Evolutionary conservation across 306 rosid species (phyloP), one percentile per base, ranked within the genome.

Genomic region (Cicer bijugum): DNA sequence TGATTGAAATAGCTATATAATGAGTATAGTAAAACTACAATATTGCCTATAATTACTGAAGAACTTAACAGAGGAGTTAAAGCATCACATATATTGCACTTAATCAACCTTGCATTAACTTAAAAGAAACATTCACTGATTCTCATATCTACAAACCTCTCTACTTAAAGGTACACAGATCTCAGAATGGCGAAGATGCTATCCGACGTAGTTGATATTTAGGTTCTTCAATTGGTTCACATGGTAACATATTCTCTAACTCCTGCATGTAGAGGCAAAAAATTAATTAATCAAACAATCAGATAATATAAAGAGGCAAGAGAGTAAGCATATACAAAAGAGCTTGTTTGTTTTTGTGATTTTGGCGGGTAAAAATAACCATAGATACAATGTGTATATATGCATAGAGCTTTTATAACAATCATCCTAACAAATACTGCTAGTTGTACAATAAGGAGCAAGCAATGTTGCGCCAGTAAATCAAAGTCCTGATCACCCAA

Each of bases 171-270:
- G 80, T 71, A 83, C 77, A 40, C 79, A 40, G 55, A 75, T 12
- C 71, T 95, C 83, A 95, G 76, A 95, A 81, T 28, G 89, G 86
- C 7, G 97, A 88, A 5, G 99, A 95, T 28, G 92, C 57, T 2
- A 86, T 84, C 90, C 97, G 88, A 39, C 99, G 96, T 65, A 95
- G 96, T 87, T 92, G 99, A 77, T 88, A 88, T 86, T 85, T 92
- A 0, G 99, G 97, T 80, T 92, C 97, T 0, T 92, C 88, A 67
- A 88, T 85, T 5, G 96, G 97, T 37, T 82, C 83, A 69, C 78
- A 17, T 1, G 88, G 88, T 84, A 95, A 76, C 86, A 86, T 76
- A 67, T 86, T 84, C 85, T 95, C 97, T 39, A 86, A 82, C 83
- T 95, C 96, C 99, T 95, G 91, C 86, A 82, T 56, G 79, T 74